Evolutionary conservation across 192 early-diverging fungal genomes (phyloP), one percentile per base, ranked within the genome.

Genomic region (Backusella macrospora): DNA sequence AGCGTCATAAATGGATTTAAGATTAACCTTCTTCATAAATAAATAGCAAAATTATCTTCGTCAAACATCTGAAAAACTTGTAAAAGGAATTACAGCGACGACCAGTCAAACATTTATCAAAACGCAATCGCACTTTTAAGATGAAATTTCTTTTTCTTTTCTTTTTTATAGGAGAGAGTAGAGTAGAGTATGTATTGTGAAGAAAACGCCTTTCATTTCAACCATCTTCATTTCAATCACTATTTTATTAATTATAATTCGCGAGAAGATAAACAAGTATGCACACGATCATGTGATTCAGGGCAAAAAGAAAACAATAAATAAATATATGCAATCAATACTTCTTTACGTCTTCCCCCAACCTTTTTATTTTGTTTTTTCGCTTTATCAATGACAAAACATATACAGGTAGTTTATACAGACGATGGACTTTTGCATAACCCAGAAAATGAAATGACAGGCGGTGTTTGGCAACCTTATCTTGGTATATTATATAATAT

Each of bases 341-440:
- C 40, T 42, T 65, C 15, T 21, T 66, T 16, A 40, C 65, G 34
- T 21, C n/a, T 66, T 40, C 65, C 43, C n/a, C 12, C 34, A 3
- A 9, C 23, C 5, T 62, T 16, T 55, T 7, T 23, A 1, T 23
- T 55, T 55, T 7, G 3, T 5, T 39, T 65, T 39, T 39, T 37
- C 43, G 6, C 43, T 40, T 66, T 14, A 18, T 4, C 18, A 55
- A 40, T 37, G 23, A 65, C 64, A 65, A 52, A 52, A 52, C 1
- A 6, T 16, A 59, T 71, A 49, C 47, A 71, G 23, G 70, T 71
- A 40, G 70, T 71, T 18, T 71, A 71, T 49, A 71, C 48, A 42
- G 49, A 71, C 18, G 70, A 71, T 39, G 46, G 49, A 40, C 70
- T 71, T 59, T 62, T 71, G 14, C 70, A 71, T 52, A 71, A 59